phyloP scores from a whole-genome alignment of 1,284 basidiomycete species.

The Ganoderma meredithae region DNA sequence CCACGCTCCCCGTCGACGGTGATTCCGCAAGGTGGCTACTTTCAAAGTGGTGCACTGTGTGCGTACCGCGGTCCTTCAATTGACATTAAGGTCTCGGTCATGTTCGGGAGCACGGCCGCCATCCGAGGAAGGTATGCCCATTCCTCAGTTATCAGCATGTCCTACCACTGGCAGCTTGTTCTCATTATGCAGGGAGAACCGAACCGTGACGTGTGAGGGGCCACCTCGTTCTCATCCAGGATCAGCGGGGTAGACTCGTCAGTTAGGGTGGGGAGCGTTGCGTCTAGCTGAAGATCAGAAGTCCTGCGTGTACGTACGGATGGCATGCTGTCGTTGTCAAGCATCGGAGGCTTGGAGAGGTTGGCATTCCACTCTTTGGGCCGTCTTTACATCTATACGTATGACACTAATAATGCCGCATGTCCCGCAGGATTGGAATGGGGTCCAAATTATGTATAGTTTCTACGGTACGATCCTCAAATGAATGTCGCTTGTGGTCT shows the following conservation, averaged over 20 bases:
- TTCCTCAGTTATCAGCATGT: not conserved
- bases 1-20: not conserved
- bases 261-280: not conserved
- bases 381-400: not conserved
- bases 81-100: not conserved
- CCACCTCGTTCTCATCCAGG: not conserved
- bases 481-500: not conserved
- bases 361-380: not conserved
- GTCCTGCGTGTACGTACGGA: not conserved
- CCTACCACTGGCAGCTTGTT: not conserved
- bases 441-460: not conserved
- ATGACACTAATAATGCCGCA: not conserved
- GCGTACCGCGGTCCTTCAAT: not conserved
- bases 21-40: not conserved
- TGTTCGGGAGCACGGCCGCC: not conserved
- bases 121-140: not conserved
- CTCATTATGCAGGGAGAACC: not conserved
- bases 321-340: not conserved
- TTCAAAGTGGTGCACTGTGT: not conserved
- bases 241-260: not conserved
- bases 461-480: not conserved
- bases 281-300: not conserved
- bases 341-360: not conserved
- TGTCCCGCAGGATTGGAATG: not conserved
- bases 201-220: not conserved